Evolutionary conservation across 495 filamentous ascomycete genomes (phyloP), one percentile per base, ranked within the genome.

Genomic region (Annulohypoxylon bovei): DNA sequence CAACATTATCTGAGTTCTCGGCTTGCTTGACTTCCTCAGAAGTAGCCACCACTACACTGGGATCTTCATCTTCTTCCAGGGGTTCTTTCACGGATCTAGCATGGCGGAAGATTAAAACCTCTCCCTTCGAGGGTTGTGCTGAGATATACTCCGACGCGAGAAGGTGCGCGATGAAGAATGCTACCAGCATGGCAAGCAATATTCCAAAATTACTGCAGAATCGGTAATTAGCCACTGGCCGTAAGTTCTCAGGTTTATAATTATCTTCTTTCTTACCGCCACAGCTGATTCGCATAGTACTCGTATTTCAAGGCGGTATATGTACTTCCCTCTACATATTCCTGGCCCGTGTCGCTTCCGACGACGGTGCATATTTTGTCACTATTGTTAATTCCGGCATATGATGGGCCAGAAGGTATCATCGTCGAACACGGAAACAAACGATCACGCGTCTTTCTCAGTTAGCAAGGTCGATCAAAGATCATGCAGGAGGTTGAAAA

Each of bases 241-340:
- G n/a, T n/a, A n/a, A n/a, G n/a, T n/a, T n/a, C n/a, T n/a, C n/a
- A n/a, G n/a, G n/a, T n/a, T n/a, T n/a, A n/a, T n/a, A n/a, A n/a
- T n/a, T n/a, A n/a, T n/a, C n/a, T n/a, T n/a, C 14, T 44, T 61
- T 89, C 71, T 67, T 91, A 90, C n/a, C 89, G 77, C 90, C 89
- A 92, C 28, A 90, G 81, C 68, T 92, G 86, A 37, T 71, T 80
- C 33, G 80, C 72, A 18, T 75, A 76, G 64, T 90, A 92, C 4
- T 79, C 72, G 74, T 84, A 91, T 37, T 84, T 88, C 2, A 81
- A 68, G 28, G 70, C 44, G 18, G 88, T 80, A 56, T 87, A 90
- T 27, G 80, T 76, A 39, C 76, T 81, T 30, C 88, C 87, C n/a
- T 72, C 64, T 18, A 92, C 84, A n/a, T 61, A 30, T 0, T 66